These are phyloP conservation scores for Fusarium transvaalense DNA, from an alignment of 2,329 filamentous ascomycete genomes.

Conservation along the genomic window DNA sequence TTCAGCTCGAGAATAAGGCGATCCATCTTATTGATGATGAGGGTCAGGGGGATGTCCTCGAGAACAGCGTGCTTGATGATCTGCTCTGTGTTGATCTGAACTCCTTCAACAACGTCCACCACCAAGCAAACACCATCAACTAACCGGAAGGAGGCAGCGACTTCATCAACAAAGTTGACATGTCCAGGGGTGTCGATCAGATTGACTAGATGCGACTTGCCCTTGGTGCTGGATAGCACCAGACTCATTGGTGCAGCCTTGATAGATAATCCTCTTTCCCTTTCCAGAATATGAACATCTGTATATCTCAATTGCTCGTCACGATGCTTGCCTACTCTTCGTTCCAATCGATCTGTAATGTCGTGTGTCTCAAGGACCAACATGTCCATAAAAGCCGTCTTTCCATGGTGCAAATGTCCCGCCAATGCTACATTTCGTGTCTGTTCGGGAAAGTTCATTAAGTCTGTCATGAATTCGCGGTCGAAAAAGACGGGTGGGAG, in stretches of 20 bases:
- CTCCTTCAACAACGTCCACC: slow-evolving; percentile 97
- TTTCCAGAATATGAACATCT: slow-evolving; percentile 88
- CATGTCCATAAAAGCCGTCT: slow-evolving; percentile 99
- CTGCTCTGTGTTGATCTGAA: slow-evolving; percentile 97
- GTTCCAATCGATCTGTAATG: slow-evolving; percentile 81
- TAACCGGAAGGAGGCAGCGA: slow-evolving; percentile 86
- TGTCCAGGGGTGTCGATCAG: slow-evolving; percentile 96
- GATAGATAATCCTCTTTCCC: slow-evolving; percentile 89
- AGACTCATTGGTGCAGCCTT: slow-evolving; percentile 96
- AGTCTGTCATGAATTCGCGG: slow-evolving; percentile 90
- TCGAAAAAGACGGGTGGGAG: slow-evolving; percentile 90
- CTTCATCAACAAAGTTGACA: slow-evolving; percentile 98
- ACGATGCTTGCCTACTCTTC: slow-evolving; percentile 81
- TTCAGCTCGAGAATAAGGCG: slow-evolving; percentile 93
- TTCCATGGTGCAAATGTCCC: slow-evolving; percentile 95
- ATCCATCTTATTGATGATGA: slow-evolving; percentile 98
- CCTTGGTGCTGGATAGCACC: slow-evolving; percentile 86
- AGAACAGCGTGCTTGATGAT: slow-evolving; percentile 96
- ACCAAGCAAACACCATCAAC: slow-evolving; percentile 94
- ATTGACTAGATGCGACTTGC: slow-evolving; percentile 95
- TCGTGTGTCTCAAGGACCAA: slow-evolving; percentile 95
- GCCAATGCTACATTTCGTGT: slow-evolving; percentile 92
- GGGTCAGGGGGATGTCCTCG: slow-evolving; percentile 86
- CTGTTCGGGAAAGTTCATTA: slow-evolving; percentile 96
- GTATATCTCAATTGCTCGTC: slow-evolving; percentile 96